Evolutionary conservation across 176 grass and related monocot species (phyloP), one percentile per base, ranked within the genome.

Genomic region (Bromus sterilis): DNA sequence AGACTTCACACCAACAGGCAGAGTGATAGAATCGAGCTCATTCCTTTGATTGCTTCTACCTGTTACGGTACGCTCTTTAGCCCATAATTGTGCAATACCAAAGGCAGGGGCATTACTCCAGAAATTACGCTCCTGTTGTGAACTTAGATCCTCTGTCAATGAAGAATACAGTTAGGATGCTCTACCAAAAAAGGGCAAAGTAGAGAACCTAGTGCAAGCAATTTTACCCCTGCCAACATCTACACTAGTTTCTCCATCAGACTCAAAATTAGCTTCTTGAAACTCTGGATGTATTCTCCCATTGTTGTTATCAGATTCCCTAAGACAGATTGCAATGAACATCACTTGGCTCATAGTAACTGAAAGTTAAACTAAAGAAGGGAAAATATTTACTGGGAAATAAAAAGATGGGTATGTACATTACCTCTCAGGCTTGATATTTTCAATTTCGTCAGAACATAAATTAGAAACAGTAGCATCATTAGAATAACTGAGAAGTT

Each of bases 1-100:
- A 63, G 75, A 83, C 82, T 98, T 98, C 66, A 93, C 91, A 88
- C 92, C 88, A 82, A 98, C 86, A 61, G 95, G 95, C 72, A 91
- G 78, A 87, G 81, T 85, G 60, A 93, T 84, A 65, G 36, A 78
- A 80, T 95, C 56, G 11, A 88, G 69, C 77, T 85, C 86, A 79
- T 80, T 75, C 24, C 59, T 90, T 78, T 77, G 84, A 59, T 28
- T 83, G 71, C 25, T 68, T 90, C 55, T 61, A 71, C 60, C 86
- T 64, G 80, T 58, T 29, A 41, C 44, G 39, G 39, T 71, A 18
- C 75, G 82, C 75, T 95, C 84, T 86, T 95, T 92, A 62, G 92
- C 92, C 92, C 95, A 95, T 49, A 89, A 31, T 40, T 91, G 89
- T 68, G 90, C 95, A 60, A 98, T 86, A 35, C 70, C 84, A 90